A percentile compares a stretch with the other conserved stretches of the same genome.
Conservation (phyloP, 768 basidiomycete genomes). For the Daedaleopsis nitida region DNA sequence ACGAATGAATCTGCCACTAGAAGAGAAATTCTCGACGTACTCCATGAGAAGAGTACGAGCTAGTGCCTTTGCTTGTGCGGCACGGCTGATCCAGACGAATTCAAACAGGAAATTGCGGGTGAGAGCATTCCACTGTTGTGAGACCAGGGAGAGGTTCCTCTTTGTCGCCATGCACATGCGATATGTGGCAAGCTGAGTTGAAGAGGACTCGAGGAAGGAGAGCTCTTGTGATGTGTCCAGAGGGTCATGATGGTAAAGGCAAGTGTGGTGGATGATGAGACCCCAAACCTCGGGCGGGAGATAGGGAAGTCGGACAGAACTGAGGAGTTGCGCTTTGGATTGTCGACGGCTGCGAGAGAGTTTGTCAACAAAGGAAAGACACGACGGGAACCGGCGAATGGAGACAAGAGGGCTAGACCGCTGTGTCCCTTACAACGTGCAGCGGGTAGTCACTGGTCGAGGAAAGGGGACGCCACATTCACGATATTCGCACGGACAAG, state of each 20-base stretch:
- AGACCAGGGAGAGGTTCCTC: slow-evolving; percentile 53
- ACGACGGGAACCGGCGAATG: neutral
- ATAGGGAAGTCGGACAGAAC: slow-evolving; percentile 11
- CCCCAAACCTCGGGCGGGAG: slow-evolving; percentile 66
- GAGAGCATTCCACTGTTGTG: slow-evolving; percentile 53
- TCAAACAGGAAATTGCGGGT: slow-evolving; percentile 63
- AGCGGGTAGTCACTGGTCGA: neutral
- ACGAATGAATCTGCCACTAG: slow-evolving; percentile 48
- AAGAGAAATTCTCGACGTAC: slow-evolving; percentile 35
- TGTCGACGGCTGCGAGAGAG: slow-evolving; percentile 9
- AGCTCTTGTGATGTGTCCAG: slow-evolving; percentile 51
- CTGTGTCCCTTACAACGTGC: neutral
- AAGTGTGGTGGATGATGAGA: slow-evolving; percentile 62
- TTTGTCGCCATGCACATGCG: slow-evolving; percentile 50
- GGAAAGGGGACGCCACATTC: neutral
- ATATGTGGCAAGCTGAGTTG: slow-evolving; percentile 48
- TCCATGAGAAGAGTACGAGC: slow-evolving; percentile 47
- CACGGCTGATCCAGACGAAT: slow-evolving; percentile 67
- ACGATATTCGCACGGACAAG: neutral
- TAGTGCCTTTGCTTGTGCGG: slow-evolving; percentile 49
- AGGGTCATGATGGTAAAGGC: slow-evolving; percentile 44
- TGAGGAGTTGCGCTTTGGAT: neutral
- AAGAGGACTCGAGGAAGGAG: slow-evolving; percentile 57
- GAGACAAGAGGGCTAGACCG: neutral
- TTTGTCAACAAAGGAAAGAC: neutral